These are phyloP conservation scores for Nannochloropsis salina DNA, from an alignment of 108 stramenopile genomes.

Conservation along the genomic window DNA sequence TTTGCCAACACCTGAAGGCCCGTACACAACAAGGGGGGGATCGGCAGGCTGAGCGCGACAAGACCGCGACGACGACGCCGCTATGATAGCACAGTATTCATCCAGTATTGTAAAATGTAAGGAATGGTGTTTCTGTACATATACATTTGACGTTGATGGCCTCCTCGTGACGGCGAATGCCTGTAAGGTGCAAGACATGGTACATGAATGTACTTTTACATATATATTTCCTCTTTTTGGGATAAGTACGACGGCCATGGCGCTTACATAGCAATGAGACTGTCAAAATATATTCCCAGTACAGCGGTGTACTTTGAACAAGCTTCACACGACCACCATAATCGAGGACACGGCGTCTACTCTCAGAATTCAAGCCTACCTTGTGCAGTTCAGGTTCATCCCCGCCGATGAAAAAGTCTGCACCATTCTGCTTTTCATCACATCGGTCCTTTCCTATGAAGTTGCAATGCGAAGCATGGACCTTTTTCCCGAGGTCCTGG, in stretches of 20 bases:
- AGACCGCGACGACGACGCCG: conserved; percentile 39
- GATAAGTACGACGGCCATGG: no score
- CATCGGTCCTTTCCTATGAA: not conserved
- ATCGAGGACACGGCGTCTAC: no score
- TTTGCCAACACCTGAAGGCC: conserved; percentile 57
- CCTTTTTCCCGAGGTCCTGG: no score
- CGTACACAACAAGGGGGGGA: conserved; percentile 42
- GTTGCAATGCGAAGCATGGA: no score
- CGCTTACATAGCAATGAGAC: no score
- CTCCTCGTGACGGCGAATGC: conserved; percentile 4
- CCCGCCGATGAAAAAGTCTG: conserved; percentile 30
- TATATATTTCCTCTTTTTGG: not conserved
- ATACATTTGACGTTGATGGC: not conserved
- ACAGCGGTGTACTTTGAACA: no score
- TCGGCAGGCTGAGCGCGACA: not conserved
- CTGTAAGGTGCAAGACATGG: not conserved
- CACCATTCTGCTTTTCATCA: not conserved
- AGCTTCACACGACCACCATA: no score
- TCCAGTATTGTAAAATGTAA: not conserved
- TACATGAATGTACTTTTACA: not conserved
- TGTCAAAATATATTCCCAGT: no score
- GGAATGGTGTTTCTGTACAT: not conserved
- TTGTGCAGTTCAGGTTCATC: conserved; percentile 49
- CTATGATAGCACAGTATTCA: not conserved
- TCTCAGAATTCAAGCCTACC: not conserved